Conservation (phyloP, 2,329 filamentous ascomycete species). For the Elsinoe perseae region DNA sequence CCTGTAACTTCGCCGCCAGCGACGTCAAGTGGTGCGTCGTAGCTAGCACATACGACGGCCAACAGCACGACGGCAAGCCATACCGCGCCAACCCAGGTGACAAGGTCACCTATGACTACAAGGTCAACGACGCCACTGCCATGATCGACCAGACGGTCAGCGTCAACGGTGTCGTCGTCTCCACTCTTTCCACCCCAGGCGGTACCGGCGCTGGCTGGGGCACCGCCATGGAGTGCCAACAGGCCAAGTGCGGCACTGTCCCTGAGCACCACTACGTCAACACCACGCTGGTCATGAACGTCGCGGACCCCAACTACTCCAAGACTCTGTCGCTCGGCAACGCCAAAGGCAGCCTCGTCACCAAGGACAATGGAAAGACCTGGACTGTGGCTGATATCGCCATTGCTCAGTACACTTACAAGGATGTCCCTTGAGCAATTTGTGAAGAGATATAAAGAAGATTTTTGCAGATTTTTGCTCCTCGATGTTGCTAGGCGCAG, state of each 20-base stretch:
- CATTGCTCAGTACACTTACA: not conserved
- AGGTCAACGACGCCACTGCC: constrained; percentile 13
- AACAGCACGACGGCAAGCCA: constrained; percentile 15
- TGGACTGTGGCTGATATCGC: constrained; percentile 31
- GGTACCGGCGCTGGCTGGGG: constrained; percentile 14
- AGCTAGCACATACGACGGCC: constrained; percentile 12
- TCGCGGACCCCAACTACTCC: constrained; percentile 14
- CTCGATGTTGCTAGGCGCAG: no score
- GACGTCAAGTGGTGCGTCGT: constrained; percentile 16
- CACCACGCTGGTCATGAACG: constrained; percentile 15
- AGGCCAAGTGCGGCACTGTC: constrained; percentile 15
- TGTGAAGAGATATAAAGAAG: no score
- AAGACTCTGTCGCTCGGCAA: not conserved
- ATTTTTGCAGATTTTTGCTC: no score
- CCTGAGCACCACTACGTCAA: constrained; percentile 15
- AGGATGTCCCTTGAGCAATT: no score
- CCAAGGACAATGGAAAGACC: constrained; percentile 36
- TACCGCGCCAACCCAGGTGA: constrained; percentile 16
- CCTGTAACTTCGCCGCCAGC: constrained; percentile 10
- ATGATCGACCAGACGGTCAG: constrained; percentile 13
- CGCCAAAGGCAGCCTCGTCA: constrained; percentile 20
- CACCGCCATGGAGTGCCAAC: constrained; percentile 15
- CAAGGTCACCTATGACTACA: constrained; percentile 15
- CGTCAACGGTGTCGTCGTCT: constrained; percentile 11
- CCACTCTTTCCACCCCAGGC: constrained; percentile 13